Evolutionary conservation across 129 eudicot genomes (phyloP).

Genomic region (Artemisia argyi): DNA sequence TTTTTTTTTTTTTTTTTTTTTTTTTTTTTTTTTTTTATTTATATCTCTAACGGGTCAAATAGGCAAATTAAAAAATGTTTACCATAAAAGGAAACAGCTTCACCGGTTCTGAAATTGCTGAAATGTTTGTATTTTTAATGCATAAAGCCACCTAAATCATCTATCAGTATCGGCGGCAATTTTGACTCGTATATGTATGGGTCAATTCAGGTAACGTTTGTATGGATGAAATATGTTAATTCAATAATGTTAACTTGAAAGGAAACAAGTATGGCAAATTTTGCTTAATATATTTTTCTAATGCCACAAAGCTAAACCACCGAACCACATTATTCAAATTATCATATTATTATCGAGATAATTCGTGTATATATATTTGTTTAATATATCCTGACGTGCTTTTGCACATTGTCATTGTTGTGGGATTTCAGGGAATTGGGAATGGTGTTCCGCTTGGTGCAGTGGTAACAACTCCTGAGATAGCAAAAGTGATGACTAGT

Average conservation of each 20-base stretch:
- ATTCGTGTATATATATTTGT: too few species aligned
- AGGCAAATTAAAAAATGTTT: background rate
- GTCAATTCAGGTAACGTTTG: background rate
- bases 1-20: too few species aligned
- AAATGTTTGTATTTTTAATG: background rate
- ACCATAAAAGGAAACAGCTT: background rate
- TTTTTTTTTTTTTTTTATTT: too few species aligned
- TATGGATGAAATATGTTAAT: too few species aligned
- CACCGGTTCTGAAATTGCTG: background rate
- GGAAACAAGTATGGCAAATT: too few species aligned
- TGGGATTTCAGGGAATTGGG: constrained; percentile 60
- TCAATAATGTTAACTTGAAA: too few species aligned
- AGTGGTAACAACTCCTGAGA: constrained; percentile 74
- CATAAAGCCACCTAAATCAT: background rate
- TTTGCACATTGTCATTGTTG: background rate
- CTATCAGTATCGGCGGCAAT: too few species aligned
- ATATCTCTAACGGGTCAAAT: background rate
- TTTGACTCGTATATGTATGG: background rate
- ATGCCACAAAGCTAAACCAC: too few species aligned
- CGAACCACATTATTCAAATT: too few species aligned
- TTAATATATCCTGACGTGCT: too few species aligned
- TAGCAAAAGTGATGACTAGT: constrained; percentile 54
- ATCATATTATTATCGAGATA: too few species aligned
- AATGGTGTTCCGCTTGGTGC: constrained; percentile 86
- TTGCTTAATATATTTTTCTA: too few species aligned